Conservation (phyloP, 2,329 filamentous ascomycete species). For the Xylariales sp. region DNA sequence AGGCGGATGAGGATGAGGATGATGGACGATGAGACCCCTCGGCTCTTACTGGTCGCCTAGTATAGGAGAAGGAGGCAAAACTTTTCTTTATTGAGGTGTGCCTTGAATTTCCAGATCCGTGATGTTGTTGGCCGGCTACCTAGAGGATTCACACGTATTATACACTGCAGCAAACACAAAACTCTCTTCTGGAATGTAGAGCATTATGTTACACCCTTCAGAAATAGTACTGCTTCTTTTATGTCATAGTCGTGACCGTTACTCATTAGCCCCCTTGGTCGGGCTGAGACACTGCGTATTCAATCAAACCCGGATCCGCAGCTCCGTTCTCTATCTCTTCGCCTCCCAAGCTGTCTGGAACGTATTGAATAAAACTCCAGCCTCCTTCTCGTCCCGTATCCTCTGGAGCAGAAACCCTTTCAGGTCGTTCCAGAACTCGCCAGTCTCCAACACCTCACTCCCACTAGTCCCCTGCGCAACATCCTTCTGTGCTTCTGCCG, state of each 20-base stretch:
- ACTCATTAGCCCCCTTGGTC: slow-evolving; percentile 8
- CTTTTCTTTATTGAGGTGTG: slow-evolving; percentile 24
- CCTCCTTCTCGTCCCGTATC: slow-evolving; percentile 64
- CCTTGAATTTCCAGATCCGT: slow-evolving; percentile 26
- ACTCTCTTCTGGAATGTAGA: slow-evolving; percentile 23
- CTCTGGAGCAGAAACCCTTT: slow-evolving; percentile 75
- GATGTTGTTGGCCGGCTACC: slow-evolving; percentile 25
- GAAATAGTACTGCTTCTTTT: too few species aligned
- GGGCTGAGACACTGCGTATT: too few species aligned
- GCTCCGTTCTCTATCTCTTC: slow-evolving; percentile 25
- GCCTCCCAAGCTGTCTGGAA: slow-evolving; percentile 71
- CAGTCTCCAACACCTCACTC: slow-evolving; percentile 57
- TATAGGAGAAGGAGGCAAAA: slow-evolving; percentile 6
- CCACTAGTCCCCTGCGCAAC: slow-evolving; percentile 50
- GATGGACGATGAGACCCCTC: slow-evolving; percentile 11
- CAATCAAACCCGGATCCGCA: too few species aligned
- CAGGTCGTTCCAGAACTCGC: slow-evolving; percentile 83
- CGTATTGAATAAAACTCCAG: slow-evolving; percentile 57
- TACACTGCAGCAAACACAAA: slow-evolving; percentile 25
- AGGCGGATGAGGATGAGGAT: background rate
- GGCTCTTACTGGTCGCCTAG: background rate
- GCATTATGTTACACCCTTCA: slow-evolving; percentile 18
- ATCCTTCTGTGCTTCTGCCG: slow-evolving; percentile 33
- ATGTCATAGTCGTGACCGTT: too few species aligned
- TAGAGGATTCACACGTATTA: slow-evolving; percentile 11